phyloP scores from a whole-genome alignment of 176 grass and related monocot genomes.

The Rhipidocladum racemiflorum region DNA sequence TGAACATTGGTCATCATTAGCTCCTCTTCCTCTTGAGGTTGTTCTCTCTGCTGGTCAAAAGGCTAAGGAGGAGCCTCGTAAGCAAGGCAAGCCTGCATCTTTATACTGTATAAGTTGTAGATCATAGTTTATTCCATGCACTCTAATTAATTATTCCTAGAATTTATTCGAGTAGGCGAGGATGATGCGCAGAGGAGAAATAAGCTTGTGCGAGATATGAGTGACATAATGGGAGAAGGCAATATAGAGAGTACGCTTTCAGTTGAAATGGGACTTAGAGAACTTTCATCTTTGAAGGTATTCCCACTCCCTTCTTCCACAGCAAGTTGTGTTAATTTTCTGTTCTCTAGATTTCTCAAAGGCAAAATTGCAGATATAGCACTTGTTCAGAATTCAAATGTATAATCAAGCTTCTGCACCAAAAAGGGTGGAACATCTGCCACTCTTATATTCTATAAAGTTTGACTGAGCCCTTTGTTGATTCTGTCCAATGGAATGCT shows the following conservation, averaged over 20 bases:
- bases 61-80: slow-evolving; percentile 79
- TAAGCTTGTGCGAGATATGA: slow-evolving; percentile 73
- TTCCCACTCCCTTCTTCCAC: not conserved
- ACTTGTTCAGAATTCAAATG: not conserved
- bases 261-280: slow-evolving; percentile 98
- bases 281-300: slow-evolving; percentile 92
- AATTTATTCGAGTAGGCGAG: slow-evolving; percentile 50
- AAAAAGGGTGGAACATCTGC: slow-evolving; percentile 1
- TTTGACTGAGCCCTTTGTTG: not conserved
- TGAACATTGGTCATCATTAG: slow-evolving; percentile 98
- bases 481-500: not conserved
- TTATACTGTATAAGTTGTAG: slow-evolving; percentile 1
- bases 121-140: slow-evolving; percentile 20
- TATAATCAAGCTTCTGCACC: not conserved
- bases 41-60: slow-evolving; percentile 98
- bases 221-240: slow-evolving; percentile 92
- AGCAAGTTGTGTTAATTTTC: not conserved
- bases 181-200: slow-evolving; percentile 67
- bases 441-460: not conserved
- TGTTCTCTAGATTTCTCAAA: slow-evolving; percentile 28
- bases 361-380: not conserved
- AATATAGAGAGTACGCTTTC: slow-evolving; percentile 99
- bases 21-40: slow-evolving; percentile 91
- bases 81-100: slow-evolving; percentile 48
- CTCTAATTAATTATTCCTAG: slow-evolving; percentile 31